These are phyloP conservation scores for Phoenix dactylifera DNA, from an alignment of 176 grass and related monocot genomes.

Conservation along the genomic window DNA sequence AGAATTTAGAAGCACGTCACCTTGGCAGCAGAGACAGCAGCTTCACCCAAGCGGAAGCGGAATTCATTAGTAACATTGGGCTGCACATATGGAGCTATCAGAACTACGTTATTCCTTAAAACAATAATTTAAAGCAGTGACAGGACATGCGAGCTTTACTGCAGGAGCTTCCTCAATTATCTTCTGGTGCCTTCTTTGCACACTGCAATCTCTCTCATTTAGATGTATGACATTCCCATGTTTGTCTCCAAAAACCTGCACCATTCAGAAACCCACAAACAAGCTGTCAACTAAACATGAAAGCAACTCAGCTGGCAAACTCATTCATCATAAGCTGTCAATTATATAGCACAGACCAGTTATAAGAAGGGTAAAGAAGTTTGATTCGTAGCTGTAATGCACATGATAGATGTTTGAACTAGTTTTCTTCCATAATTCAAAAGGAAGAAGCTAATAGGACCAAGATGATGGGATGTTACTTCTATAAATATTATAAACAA, in stretches of 20 bases:
- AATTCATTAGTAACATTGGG: slow-evolving; percentile 72
- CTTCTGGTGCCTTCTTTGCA: slow-evolving; percentile 96
- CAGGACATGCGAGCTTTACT: slow-evolving; percentile 37
- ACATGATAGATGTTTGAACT: too few species aligned
- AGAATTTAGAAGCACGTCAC: slow-evolving; percentile 29
- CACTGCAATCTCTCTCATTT: slow-evolving; percentile 95
- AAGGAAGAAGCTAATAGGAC: too few species aligned
- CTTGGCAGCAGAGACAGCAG: slow-evolving; percentile 91
- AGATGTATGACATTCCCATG: slow-evolving; percentile 87
- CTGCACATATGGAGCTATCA: slow-evolving; percentile 33
- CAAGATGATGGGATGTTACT: too few species aligned
- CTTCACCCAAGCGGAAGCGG: slow-evolving; percentile 60
- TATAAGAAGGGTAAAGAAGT: too few species aligned
- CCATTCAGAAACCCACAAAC: slow-evolving; percentile 4
- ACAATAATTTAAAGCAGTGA: slow-evolving; percentile 12
- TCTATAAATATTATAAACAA: too few species aligned
- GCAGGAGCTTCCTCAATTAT: slow-evolving; percentile 98
- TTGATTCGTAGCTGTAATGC: too few species aligned
- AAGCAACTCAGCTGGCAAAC: not conserved
- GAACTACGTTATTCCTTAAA: slow-evolving; percentile 15
- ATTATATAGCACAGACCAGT: too few species aligned
- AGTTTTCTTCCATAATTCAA: too few species aligned
- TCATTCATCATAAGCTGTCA: too few species aligned
- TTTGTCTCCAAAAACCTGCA: slow-evolving; percentile 85
- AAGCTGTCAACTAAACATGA: slow-evolving; percentile 2